Evolutionary conservation across 2,329 filamentous ascomycete genomes (phyloP).

Genomic region (Akanthomyces lecanii): DNA sequence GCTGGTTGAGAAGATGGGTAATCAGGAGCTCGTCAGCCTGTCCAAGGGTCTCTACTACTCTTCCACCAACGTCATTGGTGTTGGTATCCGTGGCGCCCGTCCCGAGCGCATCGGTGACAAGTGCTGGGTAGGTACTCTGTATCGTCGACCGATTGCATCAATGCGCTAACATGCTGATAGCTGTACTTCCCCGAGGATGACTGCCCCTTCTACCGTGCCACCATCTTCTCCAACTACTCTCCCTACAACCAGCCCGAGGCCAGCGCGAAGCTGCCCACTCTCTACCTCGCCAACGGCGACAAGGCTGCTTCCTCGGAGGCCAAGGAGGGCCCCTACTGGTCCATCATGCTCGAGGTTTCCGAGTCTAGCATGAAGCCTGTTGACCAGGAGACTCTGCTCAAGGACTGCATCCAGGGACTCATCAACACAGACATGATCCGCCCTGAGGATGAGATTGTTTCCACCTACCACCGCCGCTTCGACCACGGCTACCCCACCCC

Average conservation of each 20-base stretch:
- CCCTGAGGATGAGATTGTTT: slow-evolving; percentile 89
- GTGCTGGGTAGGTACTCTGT: slow-evolving; percentile 70
- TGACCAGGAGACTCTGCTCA: slow-evolving; percentile 75
- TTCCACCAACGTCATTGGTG: slow-evolving; percentile 93
- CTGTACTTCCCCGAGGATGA: slow-evolving; percentile 99
- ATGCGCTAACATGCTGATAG: slow-evolving; percentile 36
- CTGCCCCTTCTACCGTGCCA: slow-evolving; percentile 98
- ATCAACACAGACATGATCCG: slow-evolving; percentile 97
- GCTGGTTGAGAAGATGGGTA: slow-evolving; percentile 80
- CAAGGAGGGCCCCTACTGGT: slow-evolving; percentile 95
- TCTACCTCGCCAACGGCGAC: slow-evolving; percentile 80
- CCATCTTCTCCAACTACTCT: slow-evolving; percentile 99
- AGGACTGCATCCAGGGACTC: slow-evolving; percentile 90
- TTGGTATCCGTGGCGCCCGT: slow-evolving; percentile 85
- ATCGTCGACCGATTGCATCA: background rate
- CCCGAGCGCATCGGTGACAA: slow-evolving; percentile 98
- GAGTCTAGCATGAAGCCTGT: slow-evolving; percentile 95
- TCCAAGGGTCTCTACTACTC: slow-evolving; percentile 96
- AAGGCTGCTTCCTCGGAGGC: slow-evolving; percentile 68
- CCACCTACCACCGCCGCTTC: slow-evolving; percentile 96
- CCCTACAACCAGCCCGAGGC: slow-evolving; percentile 92
- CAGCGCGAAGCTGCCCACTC: slow-evolving; percentile 78
- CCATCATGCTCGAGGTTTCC: slow-evolving; percentile 98
- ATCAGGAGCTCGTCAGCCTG: slow-evolving; percentile 75
- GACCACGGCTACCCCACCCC: slow-evolving; percentile 98